Conservation (phyloP, 2,329 filamentous ascomycete genomes). For the Alternaria sp. region DNA sequence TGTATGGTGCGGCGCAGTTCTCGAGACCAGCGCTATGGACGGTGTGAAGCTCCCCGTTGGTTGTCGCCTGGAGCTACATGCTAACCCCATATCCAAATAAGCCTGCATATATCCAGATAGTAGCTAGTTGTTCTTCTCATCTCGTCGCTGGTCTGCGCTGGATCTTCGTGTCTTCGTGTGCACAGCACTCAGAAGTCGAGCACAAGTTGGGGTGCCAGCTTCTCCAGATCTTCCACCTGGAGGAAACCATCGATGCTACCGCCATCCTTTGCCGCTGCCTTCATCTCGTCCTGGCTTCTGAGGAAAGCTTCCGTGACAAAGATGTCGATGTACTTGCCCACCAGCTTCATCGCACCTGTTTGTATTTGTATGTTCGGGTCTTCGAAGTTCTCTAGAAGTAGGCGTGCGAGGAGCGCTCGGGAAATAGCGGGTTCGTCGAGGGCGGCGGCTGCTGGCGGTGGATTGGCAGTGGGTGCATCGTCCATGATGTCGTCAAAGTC, state of each 20-base stretch:
- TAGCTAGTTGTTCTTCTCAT: background rate
- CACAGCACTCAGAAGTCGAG: slow-evolving; percentile 73
- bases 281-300: slow-evolving; percentile 74
- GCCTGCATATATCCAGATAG: background rate
- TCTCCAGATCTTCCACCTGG: slow-evolving; percentile 90
- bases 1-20: background rate
- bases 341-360: slow-evolving; percentile 64
- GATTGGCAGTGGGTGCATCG: slow-evolving; percentile 23
- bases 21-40: background rate
- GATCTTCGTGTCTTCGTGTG: background rate
- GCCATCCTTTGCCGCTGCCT: slow-evolving; percentile 48
- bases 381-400: slow-evolving; percentile 81
- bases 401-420: slow-evolving; percentile 72
- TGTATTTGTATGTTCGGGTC: slow-evolving; percentile 51
- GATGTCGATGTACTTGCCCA: slow-evolving; percentile 86
- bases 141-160: background rate
- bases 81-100: background rate
- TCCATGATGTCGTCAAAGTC: slow-evolving; percentile 43
- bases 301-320: slow-evolving; percentile 91
- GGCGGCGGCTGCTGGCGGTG: slow-evolving; percentile 13
- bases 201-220: slow-evolving; percentile 81
- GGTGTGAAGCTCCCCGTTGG: background rate
- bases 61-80: background rate
- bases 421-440: slow-evolving; percentile 63
- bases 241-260: slow-evolving; percentile 65